These are phyloP conservation scores for Paulownia fortunei DNA, from an alignment of 257 asterid species.

Conservation along the genomic window DNA sequence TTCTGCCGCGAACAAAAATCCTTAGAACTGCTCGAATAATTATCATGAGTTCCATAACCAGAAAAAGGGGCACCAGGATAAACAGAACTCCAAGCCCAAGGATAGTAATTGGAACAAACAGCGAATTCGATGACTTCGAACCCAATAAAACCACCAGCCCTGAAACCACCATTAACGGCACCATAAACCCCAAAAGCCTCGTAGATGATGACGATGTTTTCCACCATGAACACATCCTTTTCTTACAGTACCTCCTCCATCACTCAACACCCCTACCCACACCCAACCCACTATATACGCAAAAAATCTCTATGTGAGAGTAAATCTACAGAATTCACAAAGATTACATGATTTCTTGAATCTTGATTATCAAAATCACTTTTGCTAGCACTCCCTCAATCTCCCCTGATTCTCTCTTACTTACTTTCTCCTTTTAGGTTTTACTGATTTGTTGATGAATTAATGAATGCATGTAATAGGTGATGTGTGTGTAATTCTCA, in stretches of 20 bases:
- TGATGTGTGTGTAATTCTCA: slow-evolving; percentile 1
- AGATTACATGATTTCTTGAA: background rate
- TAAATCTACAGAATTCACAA: slow-evolving; percentile 3
- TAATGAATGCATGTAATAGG: slow-evolving; percentile 14
- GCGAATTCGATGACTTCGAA: slow-evolving; percentile 38
- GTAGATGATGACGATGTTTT: slow-evolving; percentile 43
- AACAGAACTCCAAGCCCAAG: slow-evolving; percentile 46
- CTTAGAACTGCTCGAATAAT: background rate
- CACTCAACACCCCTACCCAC: background rate
- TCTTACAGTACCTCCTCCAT: slow-evolving; percentile 41
- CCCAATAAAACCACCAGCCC: slow-evolving; percentile 40
- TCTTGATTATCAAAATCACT: slow-evolving; percentile 14
- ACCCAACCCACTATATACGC: background rate
- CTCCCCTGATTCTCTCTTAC: slow-evolving; percentile 7
- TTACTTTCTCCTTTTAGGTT: background rate
- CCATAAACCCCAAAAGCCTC: slow-evolving; percentile 53
- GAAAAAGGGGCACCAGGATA: slow-evolving; percentile 19
- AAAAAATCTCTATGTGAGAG: background rate
- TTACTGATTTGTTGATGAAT: background rate
- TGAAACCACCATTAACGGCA: slow-evolving; percentile 54
- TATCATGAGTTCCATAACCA: background rate
- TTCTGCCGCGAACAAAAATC: slow-evolving; percentile 22
- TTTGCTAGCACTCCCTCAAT: background rate
- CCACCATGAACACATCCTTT: slow-evolving; percentile 49
- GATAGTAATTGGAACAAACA: slow-evolving; percentile 33